Percentiles rank a stretch among this genome's conserved stretches.
Conservation (phyloP, 257 asterid genomes). For the Solanum pinnatisectum region DNA sequence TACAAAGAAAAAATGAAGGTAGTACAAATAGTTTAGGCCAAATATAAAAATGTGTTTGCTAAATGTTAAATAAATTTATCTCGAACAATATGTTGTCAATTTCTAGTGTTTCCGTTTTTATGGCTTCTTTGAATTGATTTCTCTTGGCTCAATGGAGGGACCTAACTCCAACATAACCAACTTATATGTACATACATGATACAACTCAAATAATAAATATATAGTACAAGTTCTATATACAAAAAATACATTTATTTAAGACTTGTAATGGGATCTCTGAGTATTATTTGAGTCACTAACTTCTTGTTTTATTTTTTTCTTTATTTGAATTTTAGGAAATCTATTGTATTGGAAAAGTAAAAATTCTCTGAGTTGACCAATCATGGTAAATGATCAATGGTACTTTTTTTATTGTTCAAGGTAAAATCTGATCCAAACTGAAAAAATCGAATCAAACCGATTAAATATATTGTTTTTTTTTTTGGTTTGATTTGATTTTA, state of each 20-base stretch:
- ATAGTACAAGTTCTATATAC: neutral
- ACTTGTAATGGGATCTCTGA: constrained; percentile 22
- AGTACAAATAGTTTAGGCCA: neutral
- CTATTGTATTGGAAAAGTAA: neutral
- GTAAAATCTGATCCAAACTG: neutral
- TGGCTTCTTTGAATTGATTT: constrained; percentile 14
- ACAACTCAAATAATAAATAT: neutral
- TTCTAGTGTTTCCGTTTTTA: constrained; percentile 23
- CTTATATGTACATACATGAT: neutral
- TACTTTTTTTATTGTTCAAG: neutral
- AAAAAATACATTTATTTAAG: neutral
- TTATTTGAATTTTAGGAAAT: neutral
- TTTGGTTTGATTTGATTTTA: neutral
- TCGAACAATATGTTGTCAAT: constrained; percentile 27
- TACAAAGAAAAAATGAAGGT: neutral
- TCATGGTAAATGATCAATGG: neutral
- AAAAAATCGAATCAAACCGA: too few relatives aligned
- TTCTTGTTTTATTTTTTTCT: neutral
- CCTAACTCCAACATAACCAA: constrained; percentile 25
- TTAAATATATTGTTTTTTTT: too few relatives aligned
- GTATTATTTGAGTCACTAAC: neutral
- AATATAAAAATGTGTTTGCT: neutral
- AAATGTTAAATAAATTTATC: neutral
- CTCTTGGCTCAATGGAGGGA: constrained; percentile 65
- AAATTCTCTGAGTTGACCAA: neutral